These are phyloP conservation scores for Blastobotrys parvus DNA, from an alignment of 805 yeast genomes.

Conservation along the genomic window DNA sequence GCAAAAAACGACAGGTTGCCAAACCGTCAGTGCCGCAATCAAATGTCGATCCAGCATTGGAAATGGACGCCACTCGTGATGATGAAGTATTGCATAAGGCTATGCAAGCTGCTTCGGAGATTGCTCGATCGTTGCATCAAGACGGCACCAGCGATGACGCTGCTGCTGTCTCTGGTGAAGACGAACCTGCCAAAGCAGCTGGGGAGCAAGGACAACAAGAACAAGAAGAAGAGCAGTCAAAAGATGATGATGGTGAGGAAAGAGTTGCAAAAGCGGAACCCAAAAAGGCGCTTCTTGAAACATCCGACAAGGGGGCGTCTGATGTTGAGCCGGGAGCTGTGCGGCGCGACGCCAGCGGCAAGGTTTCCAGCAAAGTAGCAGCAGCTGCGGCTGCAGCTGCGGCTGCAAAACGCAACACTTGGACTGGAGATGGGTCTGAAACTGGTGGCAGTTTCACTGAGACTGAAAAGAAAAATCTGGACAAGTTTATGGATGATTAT, in stretches of 20 bases:
- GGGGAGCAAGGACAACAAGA: background rate
- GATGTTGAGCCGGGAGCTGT: background rate
- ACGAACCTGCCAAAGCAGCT: background rate
- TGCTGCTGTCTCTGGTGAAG: background rate
- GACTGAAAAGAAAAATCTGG: constrained; percentile 65
- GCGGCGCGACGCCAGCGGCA: too few species aligned
- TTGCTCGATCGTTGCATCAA: constrained; percentile 7
- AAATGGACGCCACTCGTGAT: constrained; percentile 33
- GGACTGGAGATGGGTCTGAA: constrained; percentile 25
- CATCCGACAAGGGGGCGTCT: background rate
- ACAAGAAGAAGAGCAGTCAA: background rate
- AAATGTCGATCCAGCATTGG: constrained; percentile 51
- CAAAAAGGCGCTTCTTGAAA: background rate
- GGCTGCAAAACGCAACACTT: constrained; percentile 2
- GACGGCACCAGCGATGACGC: background rate
- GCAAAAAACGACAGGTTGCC: too few species aligned
- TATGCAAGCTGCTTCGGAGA: constrained; percentile 15
- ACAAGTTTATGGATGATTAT: constrained; percentile 62
- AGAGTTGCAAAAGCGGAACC: background rate
- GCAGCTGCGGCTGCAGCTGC: constrained; percentile 6
- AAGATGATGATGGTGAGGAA: too few species aligned
- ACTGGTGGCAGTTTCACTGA: constrained; percentile 40
- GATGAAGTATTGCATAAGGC: constrained; percentile 8
- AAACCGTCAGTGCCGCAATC: too few species aligned
- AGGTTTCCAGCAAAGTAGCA: background rate